Evolutionary conservation across 192 early-diverging fungal genomes (phyloP).

Genomic region (Backusella australiensis): DNA sequence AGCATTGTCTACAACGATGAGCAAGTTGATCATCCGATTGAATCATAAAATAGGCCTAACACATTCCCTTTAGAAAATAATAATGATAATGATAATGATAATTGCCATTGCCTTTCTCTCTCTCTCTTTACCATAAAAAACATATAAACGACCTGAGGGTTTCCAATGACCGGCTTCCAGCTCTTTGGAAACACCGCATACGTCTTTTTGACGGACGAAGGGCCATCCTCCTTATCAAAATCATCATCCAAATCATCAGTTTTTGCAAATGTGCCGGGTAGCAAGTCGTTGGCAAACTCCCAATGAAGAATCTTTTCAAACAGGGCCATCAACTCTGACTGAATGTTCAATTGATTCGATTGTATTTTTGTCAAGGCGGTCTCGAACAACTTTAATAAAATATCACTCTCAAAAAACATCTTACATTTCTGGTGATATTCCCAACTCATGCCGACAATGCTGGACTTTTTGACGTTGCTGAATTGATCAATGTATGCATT

Average conservation of each 20-base stretch:
- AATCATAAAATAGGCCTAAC: conserved; percentile 42
- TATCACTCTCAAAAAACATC: conserved; percentile 49
- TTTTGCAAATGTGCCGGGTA: conserved; percentile 27
- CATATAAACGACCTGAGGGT: conserved; percentile 56
- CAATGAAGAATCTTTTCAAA: conserved; percentile 52
- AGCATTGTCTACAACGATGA: conserved; percentile 56
- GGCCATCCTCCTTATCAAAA: conserved; percentile 24
- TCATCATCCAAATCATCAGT: conserved; percentile 15
- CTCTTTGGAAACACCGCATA: conserved; percentile 37
- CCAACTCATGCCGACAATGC: conserved; percentile 58
- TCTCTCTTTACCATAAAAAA: conserved; percentile 58
- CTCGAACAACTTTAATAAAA: conserved; percentile 20
- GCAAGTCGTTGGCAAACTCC: conserved; percentile 45
- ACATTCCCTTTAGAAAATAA: background rate
- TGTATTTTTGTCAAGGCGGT: conserved; percentile 18
- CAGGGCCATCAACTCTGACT: conserved; percentile 31
- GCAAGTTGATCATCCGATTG: conserved; percentile 47
- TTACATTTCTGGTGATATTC: conserved; percentile 67
- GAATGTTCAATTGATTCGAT: conserved; percentile 26
- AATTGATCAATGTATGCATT: conserved; percentile 64
- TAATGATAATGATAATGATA: no score
- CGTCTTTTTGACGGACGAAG: conserved; percentile 23
- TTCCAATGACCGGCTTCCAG: conserved; percentile 55
- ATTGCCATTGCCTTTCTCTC: no score
- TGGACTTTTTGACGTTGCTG: conserved; percentile 52